Percentiles rank a stretch among this genome's conserved stretches.
Conservation (phyloP, 1,284 basidiomycete genomes). For the Apiotrichum siamense region DNA sequence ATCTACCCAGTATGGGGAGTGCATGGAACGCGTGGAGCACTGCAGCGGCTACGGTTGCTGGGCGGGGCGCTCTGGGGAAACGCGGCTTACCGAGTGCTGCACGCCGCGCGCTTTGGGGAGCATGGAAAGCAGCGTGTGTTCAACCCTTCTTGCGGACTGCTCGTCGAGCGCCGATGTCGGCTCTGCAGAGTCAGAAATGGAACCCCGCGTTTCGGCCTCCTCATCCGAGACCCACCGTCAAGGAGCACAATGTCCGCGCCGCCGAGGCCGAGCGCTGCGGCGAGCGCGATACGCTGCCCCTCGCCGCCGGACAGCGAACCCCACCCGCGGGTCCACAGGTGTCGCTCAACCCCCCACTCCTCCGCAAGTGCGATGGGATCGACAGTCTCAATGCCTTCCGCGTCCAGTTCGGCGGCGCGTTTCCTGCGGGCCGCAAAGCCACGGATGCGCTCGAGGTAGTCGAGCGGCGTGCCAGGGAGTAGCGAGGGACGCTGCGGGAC, state of each 20-base stretch:
- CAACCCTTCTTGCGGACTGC: slow-evolving; percentile 60
- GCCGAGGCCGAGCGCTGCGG: slow-evolving; percentile 63
- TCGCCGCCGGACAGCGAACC: slow-evolving; percentile 73
- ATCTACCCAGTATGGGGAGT: no score
- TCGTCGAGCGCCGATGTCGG: slow-evolving; percentile 79
- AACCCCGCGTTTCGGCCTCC: neutral
- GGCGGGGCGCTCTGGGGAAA: no score
- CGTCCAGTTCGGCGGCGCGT: slow-evolving; percentile 15
- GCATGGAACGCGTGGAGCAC: no score
- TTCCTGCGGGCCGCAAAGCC: slow-evolving; percentile 55
- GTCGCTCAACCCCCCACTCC: slow-evolving; percentile 61
- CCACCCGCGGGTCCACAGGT: slow-evolving; percentile 73
- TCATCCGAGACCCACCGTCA: slow-evolving; percentile 57
- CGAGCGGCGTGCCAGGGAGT: slow-evolving; percentile 68
- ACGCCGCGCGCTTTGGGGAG: slow-evolving; percentile 38
- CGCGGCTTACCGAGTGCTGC: neutral
- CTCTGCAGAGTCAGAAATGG: slow-evolving; percentile 52
- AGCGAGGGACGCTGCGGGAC: slow-evolving; percentile 78
- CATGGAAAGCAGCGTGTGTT: slow-evolving; percentile 56
- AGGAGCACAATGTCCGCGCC: slow-evolving; percentile 73
- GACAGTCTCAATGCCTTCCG: slow-evolving; percentile 18
- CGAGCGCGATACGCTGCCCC: slow-evolving; percentile 69
- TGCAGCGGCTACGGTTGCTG: no score
- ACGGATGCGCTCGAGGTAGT: slow-evolving; percentile 59
- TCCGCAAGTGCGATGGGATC: slow-evolving; percentile 57